Percentiles rank a stretch among this genome's conserved stretches.
phyloP scores from a whole-genome alignment of 2,329 filamentous ascomycete genomes.

The Cladosporium phlei region DNA sequence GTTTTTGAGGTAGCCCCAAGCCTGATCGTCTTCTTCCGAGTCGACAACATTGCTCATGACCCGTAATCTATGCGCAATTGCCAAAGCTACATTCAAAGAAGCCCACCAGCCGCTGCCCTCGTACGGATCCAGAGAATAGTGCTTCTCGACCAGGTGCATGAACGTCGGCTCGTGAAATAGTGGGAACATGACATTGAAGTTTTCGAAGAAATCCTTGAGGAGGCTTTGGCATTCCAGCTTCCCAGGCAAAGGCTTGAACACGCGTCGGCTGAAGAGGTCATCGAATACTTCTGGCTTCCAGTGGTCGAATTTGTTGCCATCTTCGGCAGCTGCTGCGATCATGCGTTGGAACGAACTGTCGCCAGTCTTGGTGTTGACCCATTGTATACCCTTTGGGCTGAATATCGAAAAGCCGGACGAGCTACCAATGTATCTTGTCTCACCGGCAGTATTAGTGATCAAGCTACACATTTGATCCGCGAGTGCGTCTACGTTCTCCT shows the following conservation, averaged over 20 bases:
- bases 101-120: constrained; percentile 98
- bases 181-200: constrained; percentile 99
- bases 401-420: constrained; percentile 99
- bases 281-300: constrained; percentile 98
- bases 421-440: constrained; percentile 93
- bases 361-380: constrained; percentile 98
- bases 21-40: constrained; percentile 86
- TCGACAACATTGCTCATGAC: constrained; percentile 94
- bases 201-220: constrained; percentile 91
- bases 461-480: constrained; percentile 99
- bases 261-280: constrained; percentile 79
- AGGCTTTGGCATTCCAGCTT: constrained; percentile 85
- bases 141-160: constrained; percentile 91
- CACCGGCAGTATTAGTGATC: constrained; percentile 89
- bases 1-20: constrained; percentile 95
- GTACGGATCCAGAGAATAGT: constrained; percentile 89
- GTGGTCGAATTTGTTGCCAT: constrained; percentile 92
- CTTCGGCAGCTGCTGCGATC: constrained; percentile 80
- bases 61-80: constrained; percentile 86
- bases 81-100: constrained; percentile 85
- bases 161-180: constrained; percentile 97
- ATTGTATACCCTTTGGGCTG: constrained; percentile 94
- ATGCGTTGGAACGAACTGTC: constrained; percentile 91
- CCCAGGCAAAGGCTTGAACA: constrained; percentile 77
- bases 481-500: constrained; percentile 75